These are phyloP conservation scores for Vitellaria paradoxa DNA, from an alignment of 179 eudicot genomes.

Conservation along the genomic window DNA sequence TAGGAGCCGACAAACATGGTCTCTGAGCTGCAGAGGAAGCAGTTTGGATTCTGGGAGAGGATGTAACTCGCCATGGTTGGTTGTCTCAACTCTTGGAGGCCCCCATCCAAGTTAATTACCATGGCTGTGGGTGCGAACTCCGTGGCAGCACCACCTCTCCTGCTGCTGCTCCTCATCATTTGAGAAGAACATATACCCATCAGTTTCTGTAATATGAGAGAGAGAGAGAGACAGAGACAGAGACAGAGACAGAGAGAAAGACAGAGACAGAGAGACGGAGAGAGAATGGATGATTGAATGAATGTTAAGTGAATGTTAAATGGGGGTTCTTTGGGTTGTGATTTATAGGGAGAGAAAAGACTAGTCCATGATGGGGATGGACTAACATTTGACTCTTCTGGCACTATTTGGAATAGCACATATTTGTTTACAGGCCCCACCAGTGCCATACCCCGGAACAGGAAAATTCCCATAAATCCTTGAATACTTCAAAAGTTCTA, in stretches of 20 bases:
- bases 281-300: background rate
- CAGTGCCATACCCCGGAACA: too few relatives aligned
- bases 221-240: background rate
- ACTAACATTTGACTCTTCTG: background rate
- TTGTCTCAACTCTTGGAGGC: constrained; percentile 39
- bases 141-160: background rate
- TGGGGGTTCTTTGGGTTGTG: background rate
- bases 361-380: background rate
- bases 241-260: background rate
- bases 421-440: too few relatives aligned
- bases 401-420: too few relatives aligned
- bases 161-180: background rate
- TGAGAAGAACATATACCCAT: constrained; percentile 33
- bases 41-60: constrained; percentile 37
- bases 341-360: background rate
- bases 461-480: too few relatives aligned
- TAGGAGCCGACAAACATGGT: constrained; percentile 39
- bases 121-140: constrained; percentile 25
- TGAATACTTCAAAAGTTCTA: too few relatives aligned
- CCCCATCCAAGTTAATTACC: constrained; percentile 46
- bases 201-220: background rate
- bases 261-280: background rate
- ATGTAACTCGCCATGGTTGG: constrained; percentile 41
- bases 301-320: background rate
- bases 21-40: constrained; percentile 56